Evolutionary conservation across 129 eudicot genomes (phyloP), one percentile per base, ranked within the genome.

Genomic region (Kitagawia praeruptora): DNA sequence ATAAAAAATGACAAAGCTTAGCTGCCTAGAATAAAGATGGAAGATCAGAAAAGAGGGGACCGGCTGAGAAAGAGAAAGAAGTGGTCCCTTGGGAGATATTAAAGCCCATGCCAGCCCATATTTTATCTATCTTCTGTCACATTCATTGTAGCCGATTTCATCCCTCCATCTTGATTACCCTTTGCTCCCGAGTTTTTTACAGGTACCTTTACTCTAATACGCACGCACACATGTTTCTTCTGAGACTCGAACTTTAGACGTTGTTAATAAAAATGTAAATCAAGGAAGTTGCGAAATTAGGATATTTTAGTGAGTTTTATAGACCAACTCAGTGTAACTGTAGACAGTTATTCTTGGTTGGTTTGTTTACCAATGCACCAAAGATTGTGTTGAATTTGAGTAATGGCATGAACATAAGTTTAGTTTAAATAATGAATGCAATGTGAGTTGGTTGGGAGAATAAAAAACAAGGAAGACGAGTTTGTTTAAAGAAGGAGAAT

Each of bases 61-160:
- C 28, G 38, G 58, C 15, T 61, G 69, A 9, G 67, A n/a, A n/a
- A 58, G 67, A 58, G 34, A 58, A 9, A 58, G 15, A n/a, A 58
- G 67, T 61, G 69, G 69, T 61, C 69, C 69, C 69, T 10, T n/a
- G 1, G 41, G 63, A 51, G 77, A 75, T 51, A 46, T 75, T 75
- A 75, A 27, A 75, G 61, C 42, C 77, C 77, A 75, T 75, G 61
- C 58, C n/a, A 75, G 0, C 77, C 77, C 69, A 75, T 75, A 75
- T 75, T 51, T 10, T 46, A 12, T 75, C n/a, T 25, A 27, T 74
- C 61, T 45, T 34, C 39, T 44, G 51, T 74, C 67, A 58, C 67
- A 4, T 74, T 74, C 25, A n/a, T 74, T 27, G 28, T 11, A 25
- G 15, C 16, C 5, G 1, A 40, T 44, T 53, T 53, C 66, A 6